Percentiles rank a stretch among this genome's conserved stretches.
These are phyloP conservation scores for Candida nanaspora DNA, from an alignment of 805 yeast species.

Conservation along the genomic window DNA sequence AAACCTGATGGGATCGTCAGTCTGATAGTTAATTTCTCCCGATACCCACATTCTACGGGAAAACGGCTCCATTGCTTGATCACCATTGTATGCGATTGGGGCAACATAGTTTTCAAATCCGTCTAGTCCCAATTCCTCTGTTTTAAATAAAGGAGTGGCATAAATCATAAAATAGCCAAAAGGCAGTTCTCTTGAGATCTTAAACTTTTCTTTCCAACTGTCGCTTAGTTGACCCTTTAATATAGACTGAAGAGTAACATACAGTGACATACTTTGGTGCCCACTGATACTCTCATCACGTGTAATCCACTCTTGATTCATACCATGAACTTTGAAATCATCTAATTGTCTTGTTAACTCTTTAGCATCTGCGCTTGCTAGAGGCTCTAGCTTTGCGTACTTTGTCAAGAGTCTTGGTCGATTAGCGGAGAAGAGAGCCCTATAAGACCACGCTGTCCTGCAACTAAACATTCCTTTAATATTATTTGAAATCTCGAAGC, in stretches of 20 bases:
- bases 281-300: conserved; percentile 22
- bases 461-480: too few relatives aligned
- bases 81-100: too few relatives aligned
- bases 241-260: conserved; percentile 21
- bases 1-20: conserved; percentile 23
- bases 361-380: neutral
- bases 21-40: conserved; percentile 46
- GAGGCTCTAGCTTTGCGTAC: neutral
- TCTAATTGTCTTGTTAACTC: neutral
- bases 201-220: conserved; percentile 13
- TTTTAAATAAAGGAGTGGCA: conserved; percentile 52
- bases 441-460: too few relatives aligned
- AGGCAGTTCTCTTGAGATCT: conserved; percentile 21
- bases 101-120: conserved; percentile 81
- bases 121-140: conserved; percentile 47
- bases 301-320: conserved; percentile 15
- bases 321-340: neutral
- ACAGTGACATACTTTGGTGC: conserved; percentile 18
- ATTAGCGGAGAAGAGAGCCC: neutral
- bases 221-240: conserved; percentile 5
- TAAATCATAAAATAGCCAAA: conserved; percentile 61
- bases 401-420: neutral
- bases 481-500: too few relatives aligned
- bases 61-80: conserved; percentile 33
- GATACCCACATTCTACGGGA: conserved; percentile 73